Evolutionary conservation across 371 early-diverging fungal genomes (phyloP), one percentile per base, ranked within the genome.

Genomic region (Actinomucor elegans): DNA sequence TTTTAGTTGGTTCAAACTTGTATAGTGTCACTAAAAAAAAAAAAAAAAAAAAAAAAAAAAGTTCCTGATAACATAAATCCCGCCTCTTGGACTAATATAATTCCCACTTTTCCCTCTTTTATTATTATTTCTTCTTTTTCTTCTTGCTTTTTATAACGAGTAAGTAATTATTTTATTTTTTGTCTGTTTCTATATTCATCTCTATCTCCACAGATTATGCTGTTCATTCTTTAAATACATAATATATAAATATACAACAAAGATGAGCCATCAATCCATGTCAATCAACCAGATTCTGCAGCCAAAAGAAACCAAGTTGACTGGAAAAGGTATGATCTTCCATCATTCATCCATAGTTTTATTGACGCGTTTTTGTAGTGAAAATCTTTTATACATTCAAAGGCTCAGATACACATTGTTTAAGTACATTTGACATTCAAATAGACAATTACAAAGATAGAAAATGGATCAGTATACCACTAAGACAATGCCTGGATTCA

Each of bases 371-470:
- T 50, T 50, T 6, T 43, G 14, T 59, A 70, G 70, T 70, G 7
- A 70, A 70, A 55, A 57, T 70, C 20, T 70, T 63, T 41, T 70
- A 70, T 57, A 66, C 67, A 18, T 59, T 63, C 15, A 70, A 70
- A 37, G 70, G 70, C 37, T 66, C 63, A 5, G 64, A 66, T 27
- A 70, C 63, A 23, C 67, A 66, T 48, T 70, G 70, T 46, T 36
- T 70, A 35, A 63, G 62, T 36, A 51, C 67, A 38, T 66, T 66
- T 52, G 64, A 59, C 42, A 47, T 53, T 8, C 17, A 52, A 52
- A 40, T 62, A 15, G 55, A 66, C 32, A 44, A 59, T 12, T 24
- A 36, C 10, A 55, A 57, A 21, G 42, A 60, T 46, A 48, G 55
- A 51, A 63, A 57, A 45, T 66, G 63, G 60, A 52, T 70, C 6